Evolutionary conservation across 192 early-diverging fungal species (phyloP), one percentile per base, ranked within the genome.

Genomic region (Linnemannia exigua): DNA sequence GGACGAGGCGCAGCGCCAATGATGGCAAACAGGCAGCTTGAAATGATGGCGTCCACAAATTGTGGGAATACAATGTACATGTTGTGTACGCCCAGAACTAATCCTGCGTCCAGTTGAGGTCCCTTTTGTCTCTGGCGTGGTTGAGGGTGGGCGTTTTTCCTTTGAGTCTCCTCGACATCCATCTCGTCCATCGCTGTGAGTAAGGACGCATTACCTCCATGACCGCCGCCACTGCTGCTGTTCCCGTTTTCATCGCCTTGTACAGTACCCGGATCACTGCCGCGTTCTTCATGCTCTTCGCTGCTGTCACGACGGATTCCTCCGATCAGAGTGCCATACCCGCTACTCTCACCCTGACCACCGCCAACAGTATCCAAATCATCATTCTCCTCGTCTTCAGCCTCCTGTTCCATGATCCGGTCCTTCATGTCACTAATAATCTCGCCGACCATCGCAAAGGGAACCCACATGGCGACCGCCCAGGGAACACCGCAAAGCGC

Each of bases 11-110:
- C 63, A 0, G 79, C 46, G 19, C 88, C 92, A 87, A 98, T 94
- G 31, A 96, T 77, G 7, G 95, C 83, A 82, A 94, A 86, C 33
- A 86, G 48, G 46, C 77, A 79, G 70, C 83, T 92, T 77, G 93
- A 93, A 31, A 96, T 87, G 54, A 97, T 84, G 15, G 96, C 95
- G n/a, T 94, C 93, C 5, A 94, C 87, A 84, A 99, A 97, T 87
- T 99, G 98, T 16, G 98, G 98, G 58, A 98, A 79, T 7, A 97
- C 96, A 70, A 98, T 95, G 82, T 96, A 98, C 82, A 99, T 95
- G 84, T 99, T 99, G 88, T 98, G 97, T 33, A 99, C 96, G 3
- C 97, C 98, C 51, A 98, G 89, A 16, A 97, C 92, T 61, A 96
- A 91, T 31, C 95, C 95, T 0, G 95, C 92, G 63, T 84, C 88